Evolutionary conservation across 305 asterid genomes (phyloP), one percentile per base, ranked within the genome.

Genomic region (Solanum hybrid): DNA sequence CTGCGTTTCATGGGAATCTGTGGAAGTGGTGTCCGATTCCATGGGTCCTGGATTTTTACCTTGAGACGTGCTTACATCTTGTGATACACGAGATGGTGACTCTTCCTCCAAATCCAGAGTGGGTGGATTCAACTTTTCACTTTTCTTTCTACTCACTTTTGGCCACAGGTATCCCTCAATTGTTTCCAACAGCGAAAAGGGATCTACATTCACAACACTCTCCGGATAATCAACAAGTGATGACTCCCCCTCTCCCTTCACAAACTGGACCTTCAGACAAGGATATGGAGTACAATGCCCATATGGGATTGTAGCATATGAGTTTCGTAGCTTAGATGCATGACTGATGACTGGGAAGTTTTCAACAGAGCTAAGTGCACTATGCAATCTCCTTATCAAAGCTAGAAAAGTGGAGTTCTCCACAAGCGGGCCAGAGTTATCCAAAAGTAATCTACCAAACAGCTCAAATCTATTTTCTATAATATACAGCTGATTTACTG

Each of bases 331-430:
- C 90, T 89, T 96, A 89, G 91, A 88, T 34, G 92, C 79, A 86
- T 92, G 94, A 93, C 91, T 93, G 91, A 95, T 84, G 88, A 98
- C 93, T 27, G 99, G 99, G 89, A 96, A 95, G 90, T 93, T 94
- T 91, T 98, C 99, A 80, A 96, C 93, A 68, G 98, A 97, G 79
- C 97, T 94, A 83, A 98, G 95, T 75, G 99, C 98, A 92, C 93
- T 94, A 88, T 97, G 98, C 79, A 97, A 90, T 92, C 94, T 94
- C 82, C 85, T 93, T 86, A 94, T 85, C 78, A 98, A 87, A 27
- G 90, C 92, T 73, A 93, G 89, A 89, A 96, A 93, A 29, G 95
- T 87, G 45, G 88, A 86, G 89, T 94, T 94, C 91, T 90, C 94
- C 36, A 38, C 88, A 88, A 90, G 70, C 45, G 93, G 76, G 84